A percentile compares a stretch with the other conserved stretches of the same genome.
Evolutionary conservation across 225 moss, liverwort and hornwort genomes (phyloP).

Genomic region (Sphagnum contortum): DNA sequence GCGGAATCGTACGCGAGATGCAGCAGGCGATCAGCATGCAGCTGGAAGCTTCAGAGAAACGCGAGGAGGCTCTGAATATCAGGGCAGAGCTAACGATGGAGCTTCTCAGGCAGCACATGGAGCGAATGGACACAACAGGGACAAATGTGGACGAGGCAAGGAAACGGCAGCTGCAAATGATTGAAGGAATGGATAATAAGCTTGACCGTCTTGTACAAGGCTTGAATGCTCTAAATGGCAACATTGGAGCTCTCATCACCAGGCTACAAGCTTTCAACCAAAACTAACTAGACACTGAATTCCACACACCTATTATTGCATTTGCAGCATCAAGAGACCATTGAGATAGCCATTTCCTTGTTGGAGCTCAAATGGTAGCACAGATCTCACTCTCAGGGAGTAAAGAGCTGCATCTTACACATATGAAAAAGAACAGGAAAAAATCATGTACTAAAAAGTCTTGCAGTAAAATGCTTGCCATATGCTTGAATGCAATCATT

Average conservation of each 20-base stretch:
- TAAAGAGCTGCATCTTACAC: no score
- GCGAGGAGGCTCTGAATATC: conserved; percentile 53
- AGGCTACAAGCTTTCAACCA: conserved; percentile 31
- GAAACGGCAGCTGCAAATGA: conserved; percentile 42
- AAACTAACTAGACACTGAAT: background rate
- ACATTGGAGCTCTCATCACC: conserved; percentile 44
- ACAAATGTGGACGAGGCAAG: conserved; percentile 25
- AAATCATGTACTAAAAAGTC: no score
- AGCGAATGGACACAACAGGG: conserved; percentile 50
- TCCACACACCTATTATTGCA: no score
- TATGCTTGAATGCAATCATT: no score
- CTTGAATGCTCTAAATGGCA: conserved; percentile 37
- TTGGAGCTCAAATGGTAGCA: no score
- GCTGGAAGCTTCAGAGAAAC: conserved; percentile 53
- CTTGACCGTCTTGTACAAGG: conserved; percentile 54
- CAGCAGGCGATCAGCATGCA: conserved; percentile 40
- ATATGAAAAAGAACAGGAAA: no score
- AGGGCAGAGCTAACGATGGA: conserved; percentile 57
- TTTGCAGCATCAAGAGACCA: no score
- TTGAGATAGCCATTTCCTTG: no score
- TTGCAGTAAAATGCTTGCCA: no score
- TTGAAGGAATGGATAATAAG: conserved; percentile 61
- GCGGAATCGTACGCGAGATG: conserved; percentile 46
- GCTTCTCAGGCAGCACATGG: conserved; percentile 57
- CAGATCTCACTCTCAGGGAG: no score